A percentile compares a stretch with the other conserved stretches of the same genome.
Conservation (phyloP, 257 asterid species). For the Nemophila menziesii region DNA sequence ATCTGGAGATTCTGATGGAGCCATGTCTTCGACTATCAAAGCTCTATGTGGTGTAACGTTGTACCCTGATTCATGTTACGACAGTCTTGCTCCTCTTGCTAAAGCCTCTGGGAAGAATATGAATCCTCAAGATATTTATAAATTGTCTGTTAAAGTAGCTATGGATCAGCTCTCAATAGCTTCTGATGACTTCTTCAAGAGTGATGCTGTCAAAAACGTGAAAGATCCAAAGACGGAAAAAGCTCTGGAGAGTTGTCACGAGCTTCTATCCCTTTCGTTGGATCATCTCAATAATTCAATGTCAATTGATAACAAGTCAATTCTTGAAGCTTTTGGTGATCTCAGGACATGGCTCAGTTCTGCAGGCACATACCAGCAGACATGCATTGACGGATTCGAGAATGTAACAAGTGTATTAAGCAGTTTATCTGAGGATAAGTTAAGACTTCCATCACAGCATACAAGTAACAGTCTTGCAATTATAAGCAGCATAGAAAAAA, state of each 20-base stretch:
- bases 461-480: constrained; percentile 69
- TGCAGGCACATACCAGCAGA: constrained; percentile 52
- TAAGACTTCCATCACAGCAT: constrained; percentile 42
- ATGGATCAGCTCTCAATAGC: constrained; percentile 22
- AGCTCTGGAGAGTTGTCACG: constrained; percentile 29
- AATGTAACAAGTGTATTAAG: constrained; percentile 4
- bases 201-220: constrained; percentile 18
- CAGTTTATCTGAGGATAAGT: constrained; percentile 1
- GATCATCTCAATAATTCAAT: constrained; percentile 44
- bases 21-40: constrained; percentile 19
- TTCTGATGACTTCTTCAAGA: constrained; percentile 10
- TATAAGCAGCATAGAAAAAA: constrained; percentile 23
- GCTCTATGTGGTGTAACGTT: constrained; percentile 24
- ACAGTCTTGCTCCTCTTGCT: constrained; percentile 21
- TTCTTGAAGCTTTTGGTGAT: constrained; percentile 28
- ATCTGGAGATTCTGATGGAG: constrained; percentile 1
- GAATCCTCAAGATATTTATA: constrained; percentile 27
- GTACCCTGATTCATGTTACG: constrained; percentile 34
- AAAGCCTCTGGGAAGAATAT: constrained; percentile 18
- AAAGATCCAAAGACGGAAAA: too few species aligned
- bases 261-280: constrained; percentile 26
- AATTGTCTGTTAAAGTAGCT: constrained; percentile 32
- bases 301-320: constrained; percentile 13
- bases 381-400: constrained; percentile 52
- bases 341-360: constrained; percentile 71